Evolutionary conservation across 306 rosid genomes (phyloP).

Genomic region (Neltuma alba): DNA sequence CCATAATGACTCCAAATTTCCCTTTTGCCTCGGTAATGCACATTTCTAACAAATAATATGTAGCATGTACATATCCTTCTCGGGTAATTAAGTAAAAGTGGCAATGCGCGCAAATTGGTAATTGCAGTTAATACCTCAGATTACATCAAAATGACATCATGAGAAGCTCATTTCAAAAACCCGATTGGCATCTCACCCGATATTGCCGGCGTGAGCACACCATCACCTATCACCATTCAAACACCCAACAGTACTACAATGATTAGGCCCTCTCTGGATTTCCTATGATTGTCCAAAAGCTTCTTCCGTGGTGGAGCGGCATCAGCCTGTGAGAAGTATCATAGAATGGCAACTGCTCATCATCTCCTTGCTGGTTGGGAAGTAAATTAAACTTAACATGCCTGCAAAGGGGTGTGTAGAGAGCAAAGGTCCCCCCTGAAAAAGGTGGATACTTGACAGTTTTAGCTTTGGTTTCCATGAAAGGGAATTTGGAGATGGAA

Average conservation of each 20-base stretch:
- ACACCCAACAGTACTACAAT: slow-evolving; percentile 71
- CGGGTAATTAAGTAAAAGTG: too few relatives aligned
- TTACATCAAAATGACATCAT: slow-evolving; percentile 28
- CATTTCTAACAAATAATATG: too few relatives aligned
- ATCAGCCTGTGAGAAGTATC: slow-evolving; percentile 64
- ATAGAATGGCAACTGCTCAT: slow-evolving; percentile 74
- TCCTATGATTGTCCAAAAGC: slow-evolving; percentile 73
- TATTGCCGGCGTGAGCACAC: slow-evolving; percentile 80
- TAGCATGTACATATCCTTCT: too few relatives aligned
- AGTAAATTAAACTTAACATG: slow-evolving; percentile 81
- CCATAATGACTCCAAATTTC: not conserved
- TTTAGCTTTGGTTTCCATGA: not conserved
- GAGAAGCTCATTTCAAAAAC: slow-evolving; percentile 6
- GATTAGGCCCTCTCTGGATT: slow-evolving; percentile 56
- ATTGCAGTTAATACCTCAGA: too few relatives aligned
- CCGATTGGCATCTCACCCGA: slow-evolving; percentile 52
- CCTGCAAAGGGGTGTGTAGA: slow-evolving; percentile 77
- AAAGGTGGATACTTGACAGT: slow-evolving; percentile 23
- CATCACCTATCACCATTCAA: slow-evolving; percentile 91
- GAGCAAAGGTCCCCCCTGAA: slow-evolving; percentile 64
- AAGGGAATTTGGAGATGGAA: too few relatives aligned
- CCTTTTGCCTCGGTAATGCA: too few relatives aligned
- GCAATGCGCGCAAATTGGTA: too few relatives aligned
- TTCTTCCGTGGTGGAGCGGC: slow-evolving; percentile 59
- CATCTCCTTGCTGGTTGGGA: slow-evolving; percentile 84